Base-by-base conservation (phyloP, 169 alveolate species). In the Eimeria acervulina region DNA sequence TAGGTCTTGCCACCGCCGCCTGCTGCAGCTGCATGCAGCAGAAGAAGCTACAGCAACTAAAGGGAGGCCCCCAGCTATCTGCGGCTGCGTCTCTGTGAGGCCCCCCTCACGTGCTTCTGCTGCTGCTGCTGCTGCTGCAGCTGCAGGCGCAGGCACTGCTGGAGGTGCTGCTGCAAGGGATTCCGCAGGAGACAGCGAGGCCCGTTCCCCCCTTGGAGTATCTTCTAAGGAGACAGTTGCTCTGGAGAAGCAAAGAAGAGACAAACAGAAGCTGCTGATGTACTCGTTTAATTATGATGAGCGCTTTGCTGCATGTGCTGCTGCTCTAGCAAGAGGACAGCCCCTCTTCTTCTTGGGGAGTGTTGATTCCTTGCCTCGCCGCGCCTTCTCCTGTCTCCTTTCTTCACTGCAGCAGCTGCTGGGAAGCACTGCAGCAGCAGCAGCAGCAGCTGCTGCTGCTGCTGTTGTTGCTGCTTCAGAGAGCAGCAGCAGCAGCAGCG, bases 21-120 rank as follows among this genome's bases (percentile, higher is more conserved):
- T 74, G 85, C 85, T 28, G 51, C 85, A 74, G 51, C 51, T 74
- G 51, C 42, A 38, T 21, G 52, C 85, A 74, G 85, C 85, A 74
- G 85, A 74, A 26, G 51, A 33, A 38, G 85, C 85, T 13, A 10
- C 85, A 74, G 85, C 85, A 74, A 51, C 85, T 31, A 12, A 26
- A 31, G 85, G 85, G 28, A 74, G 51, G 85, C 55, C 85, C 23
- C 85, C 85, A 13, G n/a, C 85, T 33, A 33, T 31, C 51, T 74
- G 85, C 51, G 85, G 85, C 51, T 74, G 85, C n/a, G 85, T 74
- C 85, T 74, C 85, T 8, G 85, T 33, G n/a, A n/a, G 74, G 74
- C 38, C 38, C n/a, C 74, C 17, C 10, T 1, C 74, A 15, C 31
- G 74, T 17, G 31, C 74, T n/a, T n/a, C 10, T n/a, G 74, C 74